Percentiles rank a stretch among this genome's conserved stretches.
These are phyloP conservation scores for Myxozyma nipponensis DNA, from an alignment of 805 yeast species.

Conservation along the genomic window DNA sequence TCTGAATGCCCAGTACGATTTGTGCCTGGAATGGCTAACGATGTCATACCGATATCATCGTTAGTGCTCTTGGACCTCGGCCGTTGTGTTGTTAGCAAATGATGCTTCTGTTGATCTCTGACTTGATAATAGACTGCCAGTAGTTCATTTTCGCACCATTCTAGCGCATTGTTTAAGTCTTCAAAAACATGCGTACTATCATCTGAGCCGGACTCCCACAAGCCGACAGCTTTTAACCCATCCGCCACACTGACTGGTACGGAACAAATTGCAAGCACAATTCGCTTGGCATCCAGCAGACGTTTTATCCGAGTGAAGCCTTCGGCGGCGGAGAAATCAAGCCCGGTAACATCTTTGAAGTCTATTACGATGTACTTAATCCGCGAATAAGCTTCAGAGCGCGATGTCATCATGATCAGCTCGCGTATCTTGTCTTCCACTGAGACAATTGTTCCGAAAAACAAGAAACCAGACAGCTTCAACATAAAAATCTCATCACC, in stretches of 20 bases:
- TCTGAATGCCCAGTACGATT: neutral
- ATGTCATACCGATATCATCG: neutral
- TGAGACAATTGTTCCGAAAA: constrained; percentile 93
- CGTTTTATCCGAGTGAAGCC: constrained; percentile 86
- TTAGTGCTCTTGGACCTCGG: neutral
- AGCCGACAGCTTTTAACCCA: constrained; percentile 78
- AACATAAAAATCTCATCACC: constrained; percentile 88
- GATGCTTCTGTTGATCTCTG: constrained; percentile 29
- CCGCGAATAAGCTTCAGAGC: constrained; percentile 42
- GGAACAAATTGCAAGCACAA: constrained; percentile 74
- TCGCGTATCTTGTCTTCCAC: constrained; percentile 72
- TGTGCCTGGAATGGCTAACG: neutral
- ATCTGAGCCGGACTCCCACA: constrained; percentile 53
- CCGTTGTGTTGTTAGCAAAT: neutral
- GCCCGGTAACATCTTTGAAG: constrained; percentile 69
- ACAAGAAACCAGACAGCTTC: constrained; percentile 81
- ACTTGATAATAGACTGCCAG: constrained; percentile 55
- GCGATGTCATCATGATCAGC: constrained; percentile 51
- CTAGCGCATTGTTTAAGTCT: constrained; percentile 81
- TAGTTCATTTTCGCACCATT: constrained; percentile 95
- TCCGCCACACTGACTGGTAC: constrained; percentile 62
- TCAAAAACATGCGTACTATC: constrained; percentile 58
- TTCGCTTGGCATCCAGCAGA: constrained; percentile 61
- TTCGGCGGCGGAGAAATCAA: constrained; percentile 95
- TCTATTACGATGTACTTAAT: constrained; percentile 80